Evolutionary conservation across 495 filamentous ascomycete genomes (phyloP), one percentile per base, ranked within the genome.

Genomic region (Penicillium flavigenum): DNA sequence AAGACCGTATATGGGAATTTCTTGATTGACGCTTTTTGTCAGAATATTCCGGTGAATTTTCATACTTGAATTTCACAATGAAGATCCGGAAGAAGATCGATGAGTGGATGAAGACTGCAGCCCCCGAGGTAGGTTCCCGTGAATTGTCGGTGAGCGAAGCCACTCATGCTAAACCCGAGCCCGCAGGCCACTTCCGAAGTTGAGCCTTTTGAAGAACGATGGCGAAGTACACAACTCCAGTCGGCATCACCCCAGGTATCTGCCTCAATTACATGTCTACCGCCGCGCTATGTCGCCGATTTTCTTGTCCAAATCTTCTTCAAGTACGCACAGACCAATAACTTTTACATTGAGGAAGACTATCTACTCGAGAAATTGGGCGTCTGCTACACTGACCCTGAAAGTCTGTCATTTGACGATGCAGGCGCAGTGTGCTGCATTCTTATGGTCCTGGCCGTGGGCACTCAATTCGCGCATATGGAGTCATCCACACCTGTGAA

Each of bases 381-480:
- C 34, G 67, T 70, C 5, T 77, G 77, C 44, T 79, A 82, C 56
- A 76, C 68, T 2, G 67, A 75, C 19, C 74, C 76, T 0, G 63
- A 64, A 2, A 70, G 66, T n/a, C 63, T 81, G 3, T 72, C 72
- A 6, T 71, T 72, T n/a, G 71, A 76, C 26, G 79, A 81, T 63
- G 74, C 78, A 1, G 71, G 71, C 4, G 72, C 72, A 1, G 69
- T 80, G 9, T 79, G 78, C 59, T 64, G 73, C n/a, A 73, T 82
- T 12, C 60, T 81, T 32, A 80, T 79, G 75, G 72, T 79, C 2
- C 60, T 82, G 7, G 79, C 79, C 1, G 74, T 82, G 10, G 79
- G 79, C n/a, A 81, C 79, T 4, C 79, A 82, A 57, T 82, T 80
- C 60, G 77, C 78, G 2, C 76, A 82, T 56, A 79, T 82, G 74